Evolutionary conservation across 164 flowering plant species (phyloP).

Genomic region (Aristolochia fimbriata): DNA sequence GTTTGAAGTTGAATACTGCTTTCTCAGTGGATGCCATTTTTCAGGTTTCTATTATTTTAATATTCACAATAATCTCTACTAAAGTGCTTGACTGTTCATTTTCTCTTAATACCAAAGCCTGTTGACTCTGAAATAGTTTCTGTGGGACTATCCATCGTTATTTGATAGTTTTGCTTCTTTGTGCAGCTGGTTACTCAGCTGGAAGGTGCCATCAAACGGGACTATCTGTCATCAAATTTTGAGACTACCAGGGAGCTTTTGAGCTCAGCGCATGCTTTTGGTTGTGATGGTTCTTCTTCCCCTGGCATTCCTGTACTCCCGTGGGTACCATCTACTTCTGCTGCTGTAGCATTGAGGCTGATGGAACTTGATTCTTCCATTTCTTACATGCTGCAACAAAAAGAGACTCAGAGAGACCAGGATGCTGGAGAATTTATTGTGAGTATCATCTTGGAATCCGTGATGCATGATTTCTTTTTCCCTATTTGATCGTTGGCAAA

Average conservation of each 20-base stretch:
- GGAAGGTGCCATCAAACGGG: conserved; percentile 51
- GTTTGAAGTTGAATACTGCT: conserved; percentile 39
- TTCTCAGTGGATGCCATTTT: conserved; percentile 54
- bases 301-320: conserved; percentile 49
- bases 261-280: conserved; percentile 15
- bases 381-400: conserved; percentile 44
- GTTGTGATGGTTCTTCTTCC: conserved; percentile 11
- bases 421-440: conserved; percentile 37
- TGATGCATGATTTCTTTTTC: background rate
- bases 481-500: background rate
- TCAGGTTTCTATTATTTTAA: conserved; percentile 33
- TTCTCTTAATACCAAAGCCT: too few species aligned
- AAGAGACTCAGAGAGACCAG: conserved; percentile 33
- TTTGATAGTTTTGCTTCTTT: background rate
- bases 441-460: conserved; percentile 18
- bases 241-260: conserved; percentile 61
- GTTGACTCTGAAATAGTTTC: too few species aligned
- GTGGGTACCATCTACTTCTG: conserved; percentile 80
- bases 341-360: conserved; percentile 73
- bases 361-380: conserved; percentile 72
- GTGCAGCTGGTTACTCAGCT: conserved; percentile 48
- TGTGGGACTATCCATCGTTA: too few species aligned
- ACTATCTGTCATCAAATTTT: conserved; percentile 44
- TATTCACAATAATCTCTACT: background rate
- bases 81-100: too few species aligned